phyloP scores from a whole-genome alignment of 306 rosid species.

The Mucuna pruriens region DNA sequence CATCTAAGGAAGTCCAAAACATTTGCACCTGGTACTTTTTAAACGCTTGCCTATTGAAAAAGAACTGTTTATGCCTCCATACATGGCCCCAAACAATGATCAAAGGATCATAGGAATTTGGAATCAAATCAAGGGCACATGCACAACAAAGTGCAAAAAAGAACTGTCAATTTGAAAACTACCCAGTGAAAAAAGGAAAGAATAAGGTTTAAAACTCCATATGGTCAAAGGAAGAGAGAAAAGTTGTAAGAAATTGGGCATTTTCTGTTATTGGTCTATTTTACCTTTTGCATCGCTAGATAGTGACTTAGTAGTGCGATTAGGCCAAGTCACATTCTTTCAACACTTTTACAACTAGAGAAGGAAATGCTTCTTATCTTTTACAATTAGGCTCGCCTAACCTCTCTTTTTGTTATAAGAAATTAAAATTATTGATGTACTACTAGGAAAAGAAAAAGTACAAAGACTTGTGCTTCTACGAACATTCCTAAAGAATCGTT shows the following conservation, averaged over 20 bases:
- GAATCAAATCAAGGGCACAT: slow-evolving; percentile 42
- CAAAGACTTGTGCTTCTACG: slow-evolving; percentile 5
- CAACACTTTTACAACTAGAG: slow-evolving; percentile 22
- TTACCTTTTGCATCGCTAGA: slow-evolving; percentile 19
- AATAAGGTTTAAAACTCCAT: slow-evolving; percentile 22
- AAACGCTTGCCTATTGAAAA: slow-evolving; percentile 17
- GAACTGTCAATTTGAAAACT: slow-evolving; percentile 25
- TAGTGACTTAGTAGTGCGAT: slow-evolving; percentile 44
- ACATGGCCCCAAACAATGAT: slow-evolving; percentile 36
- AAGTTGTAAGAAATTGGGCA: slow-evolving; percentile 56
- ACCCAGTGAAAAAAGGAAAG: slow-evolving; percentile 42
- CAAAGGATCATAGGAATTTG: slow-evolving; percentile 42
- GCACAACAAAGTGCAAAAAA: slow-evolving; percentile 32
- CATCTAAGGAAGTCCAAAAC: not conserved
- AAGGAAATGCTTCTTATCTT: slow-evolving; percentile 28
- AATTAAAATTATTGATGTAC: no score
- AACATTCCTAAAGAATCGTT: slow-evolving; percentile 26
- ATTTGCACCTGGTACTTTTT: slow-evolving; percentile 40
- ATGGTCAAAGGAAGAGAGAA: slow-evolving; percentile 41
- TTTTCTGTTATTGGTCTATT: slow-evolving; percentile 46
- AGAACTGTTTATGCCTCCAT: not conserved
- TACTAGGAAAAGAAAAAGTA: not conserved
- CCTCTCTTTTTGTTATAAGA: no score
- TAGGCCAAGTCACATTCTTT: slow-evolving; percentile 32
- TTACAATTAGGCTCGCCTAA: no score